Evolutionary conservation across 495 filamentous ascomycete genomes (phyloP).

Genomic region (Talaromyces thailandensis): DNA sequence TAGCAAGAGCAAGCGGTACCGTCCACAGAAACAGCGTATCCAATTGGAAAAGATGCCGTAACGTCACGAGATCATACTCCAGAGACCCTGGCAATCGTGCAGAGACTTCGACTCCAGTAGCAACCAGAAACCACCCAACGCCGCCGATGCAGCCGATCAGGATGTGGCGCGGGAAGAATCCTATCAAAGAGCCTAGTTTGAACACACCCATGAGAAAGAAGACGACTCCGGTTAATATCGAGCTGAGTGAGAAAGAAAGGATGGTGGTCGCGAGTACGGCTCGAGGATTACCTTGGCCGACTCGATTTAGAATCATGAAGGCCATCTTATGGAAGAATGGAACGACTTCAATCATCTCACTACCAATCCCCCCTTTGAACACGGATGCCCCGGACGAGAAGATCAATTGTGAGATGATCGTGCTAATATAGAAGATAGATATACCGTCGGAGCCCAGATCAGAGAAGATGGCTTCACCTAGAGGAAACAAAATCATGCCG

Average conservation of each 20-base stretch:
- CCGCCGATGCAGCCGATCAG: slow-evolving; percentile 96
- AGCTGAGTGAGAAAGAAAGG: slow-evolving; percentile 81
- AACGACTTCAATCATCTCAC: slow-evolving; percentile 98
- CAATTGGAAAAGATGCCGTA: slow-evolving; percentile 57
- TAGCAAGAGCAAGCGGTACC: slow-evolving; percentile 66
- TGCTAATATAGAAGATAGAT: slow-evolving; percentile 97
- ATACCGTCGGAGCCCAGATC: slow-evolving; percentile 84
- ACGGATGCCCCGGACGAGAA: slow-evolving; percentile 79
- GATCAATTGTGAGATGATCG: slow-evolving; percentile 87
- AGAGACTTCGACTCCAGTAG: slow-evolving; percentile 91
- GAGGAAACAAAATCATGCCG: slow-evolving; percentile 92
- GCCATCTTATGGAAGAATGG: slow-evolving; percentile 98
- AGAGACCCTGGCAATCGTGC: slow-evolving; percentile 78
- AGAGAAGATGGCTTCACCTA: slow-evolving; percentile 75
- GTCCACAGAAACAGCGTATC: slow-evolving; percentile 78
- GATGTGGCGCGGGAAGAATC: slow-evolving; percentile 93
- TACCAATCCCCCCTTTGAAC: slow-evolving; percentile 88
- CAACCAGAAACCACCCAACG: slow-evolving; percentile 91
- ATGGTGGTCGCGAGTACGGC: slow-evolving; percentile 89
- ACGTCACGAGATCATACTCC: slow-evolving; percentile 65
- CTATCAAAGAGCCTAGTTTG: slow-evolving; percentile 80
- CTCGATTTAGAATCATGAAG: slow-evolving; percentile 66
- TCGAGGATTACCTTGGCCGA: slow-evolving; percentile 73
- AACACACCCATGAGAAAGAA: slow-evolving; percentile 86
- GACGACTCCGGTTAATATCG: slow-evolving; percentile 78